Percentiles rank a stretch among this genome's conserved stretches.
Evolutionary conservation across 2,329 filamentous ascomycete genomes (phyloP).

Genomic region (Hirsutella minnesotensis): DNA sequence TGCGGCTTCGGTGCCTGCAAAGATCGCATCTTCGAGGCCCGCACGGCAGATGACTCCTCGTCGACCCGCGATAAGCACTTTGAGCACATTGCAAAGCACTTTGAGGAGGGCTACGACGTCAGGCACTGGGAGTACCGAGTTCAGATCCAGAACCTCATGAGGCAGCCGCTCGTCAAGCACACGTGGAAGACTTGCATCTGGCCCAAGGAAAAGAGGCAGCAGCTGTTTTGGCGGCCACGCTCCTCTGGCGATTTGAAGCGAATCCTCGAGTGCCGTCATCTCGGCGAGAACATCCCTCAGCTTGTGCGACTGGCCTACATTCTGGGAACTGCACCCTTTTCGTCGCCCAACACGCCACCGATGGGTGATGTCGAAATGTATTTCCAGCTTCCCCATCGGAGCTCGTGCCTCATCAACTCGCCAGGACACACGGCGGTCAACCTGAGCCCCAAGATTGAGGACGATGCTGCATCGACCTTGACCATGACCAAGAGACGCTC

Average conservation of each 20-base stretch:
- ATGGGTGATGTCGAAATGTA: slow-evolving; percentile 26
- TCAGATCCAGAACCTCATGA: slow-evolving; percentile 31
- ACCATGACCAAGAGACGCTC: slow-evolving; percentile 15
- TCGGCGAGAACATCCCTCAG: slow-evolving; percentile 26
- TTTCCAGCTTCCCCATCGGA: slow-evolving; percentile 25
- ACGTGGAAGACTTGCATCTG: slow-evolving; percentile 34
- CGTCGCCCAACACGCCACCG: slow-evolving; percentile 21
- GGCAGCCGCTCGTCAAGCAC: slow-evolving; percentile 29
- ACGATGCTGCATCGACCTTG: slow-evolving; percentile 14
- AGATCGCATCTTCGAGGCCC: slow-evolving; percentile 29
- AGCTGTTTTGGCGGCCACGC: slow-evolving; percentile 27
- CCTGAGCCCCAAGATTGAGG: slow-evolving; percentile 14
- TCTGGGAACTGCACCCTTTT: slow-evolving; percentile 28
- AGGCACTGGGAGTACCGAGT: slow-evolving; percentile 31
- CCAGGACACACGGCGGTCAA: slow-evolving; percentile 14
- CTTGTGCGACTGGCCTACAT: slow-evolving; percentile 32
- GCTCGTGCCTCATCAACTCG: slow-evolving; percentile 22
- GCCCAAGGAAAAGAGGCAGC: slow-evolving; percentile 29
- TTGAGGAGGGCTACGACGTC: slow-evolving; percentile 29
- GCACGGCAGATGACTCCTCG: slow-evolving; percentile 21
- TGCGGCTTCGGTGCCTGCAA: slow-evolving; percentile 31
- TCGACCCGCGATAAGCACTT: slow-evolving; percentile 30
- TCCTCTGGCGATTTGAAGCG: slow-evolving; percentile 31
- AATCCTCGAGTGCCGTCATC: slow-evolving; percentile 31
- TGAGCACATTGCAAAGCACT: slow-evolving; percentile 34